Evolutionary conservation across 2,329 filamentous ascomycete species (phyloP).

Genomic region (Sporothrix variecibatus): DNA sequence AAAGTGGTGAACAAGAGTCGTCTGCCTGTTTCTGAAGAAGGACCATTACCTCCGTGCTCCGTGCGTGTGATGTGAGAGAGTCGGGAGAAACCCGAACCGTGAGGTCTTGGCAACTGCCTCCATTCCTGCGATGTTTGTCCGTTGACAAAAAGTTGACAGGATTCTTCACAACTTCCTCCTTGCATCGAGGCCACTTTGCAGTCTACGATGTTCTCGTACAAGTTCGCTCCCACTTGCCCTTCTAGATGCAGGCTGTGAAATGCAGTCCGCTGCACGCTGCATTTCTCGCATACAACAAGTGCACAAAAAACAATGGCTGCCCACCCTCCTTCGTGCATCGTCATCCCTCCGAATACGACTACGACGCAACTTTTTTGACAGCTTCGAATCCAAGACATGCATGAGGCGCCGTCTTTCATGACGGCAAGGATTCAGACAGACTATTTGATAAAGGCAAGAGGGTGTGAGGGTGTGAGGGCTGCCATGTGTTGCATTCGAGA

Average conservation of each 20-base stretch:
- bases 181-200: neutral
- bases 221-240: neutral
- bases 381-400: constrained; percentile 1
- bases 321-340: neutral
- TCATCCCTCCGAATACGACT: neutral
- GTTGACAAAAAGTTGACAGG: neutral
- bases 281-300: neutral
- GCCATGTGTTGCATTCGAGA: neutral
- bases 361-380: neutral
- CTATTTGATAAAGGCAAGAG: neutral
- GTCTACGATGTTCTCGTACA: neutral
- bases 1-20: neutral
- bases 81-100: neutral
- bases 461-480: neutral
- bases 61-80: neutral
- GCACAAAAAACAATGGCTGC: neutral
- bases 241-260: constrained; percentile 6
- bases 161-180: neutral
- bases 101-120: constrained; percentile 6
- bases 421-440: neutral
- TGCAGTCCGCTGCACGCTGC: neutral
- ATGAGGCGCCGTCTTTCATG: neutral
- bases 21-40: neutral
- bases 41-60: neutral
- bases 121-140: neutral